Evolutionary conservation across 805 yeast species (phyloP).

Genomic region (Hagleromyces aurorensis): DNA sequence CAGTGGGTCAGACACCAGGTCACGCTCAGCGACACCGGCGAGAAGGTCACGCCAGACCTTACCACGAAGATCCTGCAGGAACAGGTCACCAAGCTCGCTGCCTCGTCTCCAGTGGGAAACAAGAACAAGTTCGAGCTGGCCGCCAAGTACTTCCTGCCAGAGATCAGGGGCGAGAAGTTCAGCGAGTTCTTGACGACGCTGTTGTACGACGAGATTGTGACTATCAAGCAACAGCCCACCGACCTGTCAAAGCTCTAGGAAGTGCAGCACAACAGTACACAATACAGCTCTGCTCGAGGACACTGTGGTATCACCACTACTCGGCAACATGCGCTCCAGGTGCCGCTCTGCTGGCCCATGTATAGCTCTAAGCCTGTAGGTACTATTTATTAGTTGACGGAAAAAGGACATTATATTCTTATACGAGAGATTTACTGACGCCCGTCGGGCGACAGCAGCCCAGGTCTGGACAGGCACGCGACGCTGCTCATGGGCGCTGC

Average conservation of each 20-base stretch:
- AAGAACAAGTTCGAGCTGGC: slow-evolving; percentile 65
- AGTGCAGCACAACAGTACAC: too few relatives aligned
- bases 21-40: slow-evolving; percentile 48
- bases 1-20: slow-evolving; percentile 78
- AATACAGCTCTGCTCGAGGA: too few relatives aligned
- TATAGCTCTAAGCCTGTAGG: too few relatives aligned
- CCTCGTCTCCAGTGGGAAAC: slow-evolving; percentile 33
- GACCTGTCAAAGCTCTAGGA: slow-evolving; percentile 18
- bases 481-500: too few relatives aligned
- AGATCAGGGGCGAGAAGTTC: slow-evolving; percentile 62
- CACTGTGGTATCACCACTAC: too few relatives aligned
- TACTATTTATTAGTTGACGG: too few relatives aligned
- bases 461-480: too few relatives aligned
- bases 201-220: slow-evolving; percentile 55
- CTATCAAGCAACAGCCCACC: slow-evolving; percentile 26
- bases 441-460: too few relatives aligned
- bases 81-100: slow-evolving; percentile 47
- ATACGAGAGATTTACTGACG: too few relatives aligned
- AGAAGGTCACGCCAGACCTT: slow-evolving; percentile 50
- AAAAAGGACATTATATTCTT: too few relatives aligned
- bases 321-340: too few relatives aligned
- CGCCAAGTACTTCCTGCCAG: slow-evolving; percentile 63
- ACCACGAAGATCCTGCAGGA: slow-evolving; percentile 50
- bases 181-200: slow-evolving; percentile 72
- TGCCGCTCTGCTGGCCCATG: too few relatives aligned